Evolutionary conservation across 306 rosid genomes (phyloP), one percentile per base, ranked within the genome.

Genomic region (Argentina anserina): DNA sequence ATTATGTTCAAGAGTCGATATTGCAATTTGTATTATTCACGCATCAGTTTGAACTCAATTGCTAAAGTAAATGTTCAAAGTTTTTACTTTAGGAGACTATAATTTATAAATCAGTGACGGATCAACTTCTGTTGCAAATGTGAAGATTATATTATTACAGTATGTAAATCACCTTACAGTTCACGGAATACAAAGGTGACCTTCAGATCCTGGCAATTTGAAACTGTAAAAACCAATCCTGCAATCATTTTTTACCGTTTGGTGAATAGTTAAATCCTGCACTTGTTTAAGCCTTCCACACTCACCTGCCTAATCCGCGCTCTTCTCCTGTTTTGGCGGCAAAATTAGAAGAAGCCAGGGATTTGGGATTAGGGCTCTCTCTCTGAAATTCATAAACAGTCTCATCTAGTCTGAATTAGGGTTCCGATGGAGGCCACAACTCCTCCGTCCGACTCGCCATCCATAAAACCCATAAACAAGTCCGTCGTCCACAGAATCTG

Each of bases 401-500:
- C 18, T 43, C 47, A 43, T 43, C 47, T 43, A 13, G 18, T 43
- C 47, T 1, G 1, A 43, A 43, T 43, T 36, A 58, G 69, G 79
- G 81, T 74, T 73, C n/a, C 70, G 17, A 78, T 83, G 88, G 85
- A 79, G 65, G 75, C 77, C 21, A 70, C 81, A 18, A 77, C 75
- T 77, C 61, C 76, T 78, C 62, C 83, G 14, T 78, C 43, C 20
- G 90, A 85, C 75, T 79, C 88, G 9, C 84, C 82, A 20, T 55
- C 65, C 0, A 91, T 89, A 59, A 91, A 84, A 67, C 91, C 95
- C 1, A 94, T 94, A 14, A 85, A 79, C 60, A 94, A 88, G 69
- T 82, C 84, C 69, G 85, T 80, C 59, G 89, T 89, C 65, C 92
- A 94, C 83, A 73, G 92, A 75, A 94, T 94, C 70, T 91, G 96